Evolutionary conservation across 805 yeast species (phyloP).

Genomic region (Saturnispora bothae): DNA sequence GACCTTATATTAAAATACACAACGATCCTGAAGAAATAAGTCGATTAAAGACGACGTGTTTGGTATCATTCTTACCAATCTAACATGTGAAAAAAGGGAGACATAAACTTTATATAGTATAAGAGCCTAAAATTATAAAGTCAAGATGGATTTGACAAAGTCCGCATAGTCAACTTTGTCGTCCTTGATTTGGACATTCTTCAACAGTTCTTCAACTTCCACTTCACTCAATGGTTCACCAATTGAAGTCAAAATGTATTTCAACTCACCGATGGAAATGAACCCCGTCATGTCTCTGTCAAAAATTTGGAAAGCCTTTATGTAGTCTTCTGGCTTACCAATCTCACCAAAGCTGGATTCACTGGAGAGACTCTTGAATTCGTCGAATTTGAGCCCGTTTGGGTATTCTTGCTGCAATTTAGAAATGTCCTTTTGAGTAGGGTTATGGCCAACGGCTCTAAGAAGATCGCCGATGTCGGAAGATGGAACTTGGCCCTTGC

Average conservation of each 20-base stretch:
- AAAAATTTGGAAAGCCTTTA: slow-evolving; percentile 93
- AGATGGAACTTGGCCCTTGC: slow-evolving; percentile 80
- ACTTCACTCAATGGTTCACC: slow-evolving; percentile 87
- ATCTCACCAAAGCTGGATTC: slow-evolving; percentile 71
- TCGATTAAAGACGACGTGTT: too few relatives aligned
- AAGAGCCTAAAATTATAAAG: too few relatives aligned
- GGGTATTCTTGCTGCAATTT: slow-evolving; percentile 35
- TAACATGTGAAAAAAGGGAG: too few relatives aligned
- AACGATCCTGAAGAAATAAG: too few relatives aligned
- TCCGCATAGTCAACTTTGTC: slow-evolving; percentile 95
- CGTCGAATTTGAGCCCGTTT: slow-evolving; percentile 56
- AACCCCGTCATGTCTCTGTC: slow-evolving; percentile 94
- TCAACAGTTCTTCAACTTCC: slow-evolving; percentile 92
- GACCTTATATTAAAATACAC: too few relatives aligned
- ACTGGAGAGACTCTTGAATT: slow-evolving; percentile 64
- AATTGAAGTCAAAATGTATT: slow-evolving; percentile 87
- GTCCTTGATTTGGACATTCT: slow-evolving; percentile 87
- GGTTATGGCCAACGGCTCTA: slow-evolving; percentile 97
- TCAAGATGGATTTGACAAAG: slow-evolving; percentile 86
- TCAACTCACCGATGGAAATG: slow-evolving; percentile 93
- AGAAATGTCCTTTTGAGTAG: slow-evolving; percentile 80
- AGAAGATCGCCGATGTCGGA: slow-evolving; percentile 85
- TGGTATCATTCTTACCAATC: too few relatives aligned
- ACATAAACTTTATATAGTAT: too few relatives aligned
- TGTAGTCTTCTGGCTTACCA: slow-evolving; percentile 86